These are phyloP conservation scores for Macaranga tanarius DNA, from an alignment of 441 rosid genomes.

Conservation along the genomic window DNA sequence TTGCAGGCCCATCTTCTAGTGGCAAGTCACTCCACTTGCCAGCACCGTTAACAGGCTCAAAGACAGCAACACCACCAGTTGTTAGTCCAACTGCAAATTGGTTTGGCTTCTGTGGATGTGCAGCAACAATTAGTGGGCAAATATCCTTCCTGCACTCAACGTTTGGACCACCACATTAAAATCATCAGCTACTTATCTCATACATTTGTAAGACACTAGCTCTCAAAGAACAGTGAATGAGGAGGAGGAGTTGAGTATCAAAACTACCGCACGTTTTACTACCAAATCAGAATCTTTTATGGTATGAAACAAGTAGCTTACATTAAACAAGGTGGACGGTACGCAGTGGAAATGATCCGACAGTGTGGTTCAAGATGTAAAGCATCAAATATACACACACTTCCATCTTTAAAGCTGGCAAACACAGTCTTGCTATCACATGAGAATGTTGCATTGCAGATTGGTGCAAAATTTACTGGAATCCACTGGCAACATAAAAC, in stretches of 20 bases:
- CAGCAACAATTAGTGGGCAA: slow-evolving; percentile 43
- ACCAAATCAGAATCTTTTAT: not conserved
- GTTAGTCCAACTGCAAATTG: slow-evolving; percentile 58
- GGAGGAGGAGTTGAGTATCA: too few species aligned
- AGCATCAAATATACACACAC: slow-evolving; percentile 42
- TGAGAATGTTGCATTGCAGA: slow-evolving; percentile 55
- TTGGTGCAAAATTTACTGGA: slow-evolving; percentile 32
- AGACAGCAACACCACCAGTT: slow-evolving; percentile 44
- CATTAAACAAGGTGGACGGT: slow-evolving; percentile 35
- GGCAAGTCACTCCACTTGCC: slow-evolving; percentile 36
- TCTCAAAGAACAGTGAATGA: not conserved
- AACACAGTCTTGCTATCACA: slow-evolving; percentile 53
- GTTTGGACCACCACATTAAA: not conserved
- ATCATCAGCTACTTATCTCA: not conserved
- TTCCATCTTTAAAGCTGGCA: slow-evolving; percentile 52
- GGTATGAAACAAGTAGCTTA: slow-evolving; percentile 14
- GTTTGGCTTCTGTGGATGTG: slow-evolving; percentile 53
- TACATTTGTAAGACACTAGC: not conserved
- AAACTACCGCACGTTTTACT: not conserved
- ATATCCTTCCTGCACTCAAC: slow-evolving; percentile 32
- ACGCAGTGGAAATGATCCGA: slow-evolving; percentile 37
- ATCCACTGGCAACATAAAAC: slow-evolving; percentile 40
- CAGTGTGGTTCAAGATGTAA: slow-evolving; percentile 36
- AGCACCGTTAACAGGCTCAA: slow-evolving; percentile 39
- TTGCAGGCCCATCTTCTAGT: slow-evolving; percentile 23